Evolutionary conservation across 768 basidiomycete species (phyloP).

Genomic region (Calocybe indica): DNA sequence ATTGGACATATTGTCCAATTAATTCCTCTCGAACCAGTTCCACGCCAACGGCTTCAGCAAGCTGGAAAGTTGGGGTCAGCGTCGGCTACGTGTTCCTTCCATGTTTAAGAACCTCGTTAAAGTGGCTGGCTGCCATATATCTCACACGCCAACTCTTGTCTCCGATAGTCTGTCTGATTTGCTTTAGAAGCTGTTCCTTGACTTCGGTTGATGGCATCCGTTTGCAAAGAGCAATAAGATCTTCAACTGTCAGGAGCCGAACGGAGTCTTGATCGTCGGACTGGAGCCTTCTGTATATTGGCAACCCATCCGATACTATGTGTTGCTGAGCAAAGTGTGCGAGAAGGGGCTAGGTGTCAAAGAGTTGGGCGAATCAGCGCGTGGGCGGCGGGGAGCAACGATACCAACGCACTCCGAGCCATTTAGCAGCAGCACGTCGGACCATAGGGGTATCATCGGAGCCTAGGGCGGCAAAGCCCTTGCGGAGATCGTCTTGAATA

Average conservation of each 20-base stretch:
- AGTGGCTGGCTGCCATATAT: constrained; percentile 97
- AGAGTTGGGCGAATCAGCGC: background rate
- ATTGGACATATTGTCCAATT: constrained; percentile 85
- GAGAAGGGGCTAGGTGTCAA: constrained; percentile 56
- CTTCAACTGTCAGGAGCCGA: constrained; percentile 89
- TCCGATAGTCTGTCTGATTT: constrained; percentile 80
- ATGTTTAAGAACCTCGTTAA: constrained; percentile 74
- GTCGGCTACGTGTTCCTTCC: background rate
- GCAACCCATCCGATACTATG: constrained; percentile 81
- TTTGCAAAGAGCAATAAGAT: constrained; percentile 87
- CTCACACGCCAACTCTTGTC: constrained; percentile 99
- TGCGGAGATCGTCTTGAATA: constrained; percentile 84
- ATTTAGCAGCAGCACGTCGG: constrained; percentile 90
- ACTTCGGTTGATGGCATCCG: constrained; percentile 84
- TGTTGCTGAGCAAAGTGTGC: constrained; percentile 75
- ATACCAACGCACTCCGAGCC: constrained; percentile 74
- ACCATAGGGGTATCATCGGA: constrained; percentile 99
- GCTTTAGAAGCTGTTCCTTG: constrained; percentile 82
- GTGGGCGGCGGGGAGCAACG: background rate
- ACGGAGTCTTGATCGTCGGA: constrained; percentile 98
- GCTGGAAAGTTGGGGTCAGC: constrained; percentile 32
- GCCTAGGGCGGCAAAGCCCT: constrained; percentile 75
- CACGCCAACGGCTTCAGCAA: constrained; percentile 85
- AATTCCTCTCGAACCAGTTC: constrained; percentile 93
- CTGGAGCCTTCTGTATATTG: constrained; percentile 90